Evolutionary conservation across 306 rosid genomes (phyloP).

Genomic region (Cucumis cinereus): DNA sequence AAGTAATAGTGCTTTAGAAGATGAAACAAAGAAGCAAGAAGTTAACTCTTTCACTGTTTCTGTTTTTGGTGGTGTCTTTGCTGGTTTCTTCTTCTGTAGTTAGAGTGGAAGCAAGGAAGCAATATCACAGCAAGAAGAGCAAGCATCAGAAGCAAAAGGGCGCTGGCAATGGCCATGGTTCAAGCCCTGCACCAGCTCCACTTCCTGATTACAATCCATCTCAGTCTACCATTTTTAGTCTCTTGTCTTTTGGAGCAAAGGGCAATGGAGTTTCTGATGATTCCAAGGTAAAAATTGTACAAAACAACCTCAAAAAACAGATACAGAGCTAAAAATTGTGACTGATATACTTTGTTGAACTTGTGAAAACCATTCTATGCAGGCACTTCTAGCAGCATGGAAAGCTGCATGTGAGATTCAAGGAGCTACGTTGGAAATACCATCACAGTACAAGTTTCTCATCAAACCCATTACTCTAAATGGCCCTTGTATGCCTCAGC

Average conservation of each 20-base stretch:
- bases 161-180: constrained; percentile 11
- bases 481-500: constrained; percentile 76
- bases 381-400: constrained; percentile 86
- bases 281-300: constrained; percentile 39
- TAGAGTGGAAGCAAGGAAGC: constrained; percentile 62
- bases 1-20: neutral
- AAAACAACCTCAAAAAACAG: neutral
- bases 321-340: neutral
- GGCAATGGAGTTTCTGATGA: constrained; percentile 75
- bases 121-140: constrained; percentile 23
- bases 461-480: constrained; percentile 56
- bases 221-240: constrained; percentile 25
- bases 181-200: constrained; percentile 37
- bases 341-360: neutral
- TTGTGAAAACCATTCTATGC: constrained; percentile 2
- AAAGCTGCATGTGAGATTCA: constrained; percentile 56
- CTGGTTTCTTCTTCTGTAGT: constrained; percentile 22
- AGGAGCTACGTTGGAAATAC: constrained; percentile 55
- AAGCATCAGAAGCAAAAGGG: constrained; percentile 31
- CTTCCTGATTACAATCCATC: constrained; percentile 21
- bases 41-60: constrained; percentile 18
- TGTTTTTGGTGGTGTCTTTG: constrained; percentile 23
- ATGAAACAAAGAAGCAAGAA: constrained; percentile 30
- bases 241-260: constrained; percentile 71
- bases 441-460: constrained; percentile 45